Conservation (phyloP, 164 flowering plant genomes). For the Sextonia rubra region DNA sequence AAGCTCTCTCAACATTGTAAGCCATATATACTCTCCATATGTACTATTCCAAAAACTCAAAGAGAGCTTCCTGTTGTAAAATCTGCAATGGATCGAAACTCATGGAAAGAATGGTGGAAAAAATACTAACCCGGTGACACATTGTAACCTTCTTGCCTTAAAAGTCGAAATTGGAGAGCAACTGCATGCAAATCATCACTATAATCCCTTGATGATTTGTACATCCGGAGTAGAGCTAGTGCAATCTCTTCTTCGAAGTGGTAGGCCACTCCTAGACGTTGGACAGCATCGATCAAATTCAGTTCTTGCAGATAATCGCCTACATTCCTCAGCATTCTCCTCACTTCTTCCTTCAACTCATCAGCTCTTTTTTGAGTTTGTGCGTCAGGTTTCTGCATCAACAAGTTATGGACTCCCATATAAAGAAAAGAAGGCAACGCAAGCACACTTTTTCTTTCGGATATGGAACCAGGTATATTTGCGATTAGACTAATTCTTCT, state of each 20-base stretch:
- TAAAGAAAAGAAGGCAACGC: too few relatives aligned
- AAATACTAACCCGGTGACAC: constrained; percentile 5
- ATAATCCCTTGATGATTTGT: not conserved
- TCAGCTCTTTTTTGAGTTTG: not conserved
- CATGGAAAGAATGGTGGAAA: not conserved
- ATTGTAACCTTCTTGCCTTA: constrained; percentile 5
- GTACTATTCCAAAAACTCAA: too few relatives aligned
- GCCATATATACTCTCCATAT: too few relatives aligned
- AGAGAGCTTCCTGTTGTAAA: too few relatives aligned
- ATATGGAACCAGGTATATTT: too few relatives aligned
- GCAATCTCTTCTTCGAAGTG: constrained; percentile 4
- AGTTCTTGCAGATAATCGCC: not conserved
- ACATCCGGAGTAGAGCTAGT: not conserved
- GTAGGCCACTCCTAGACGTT: constrained; percentile 5
- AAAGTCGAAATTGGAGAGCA: constrained; percentile 3
- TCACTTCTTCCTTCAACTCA: constrained; percentile 1
- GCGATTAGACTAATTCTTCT: too few relatives aligned
- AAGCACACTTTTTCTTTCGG: too few relatives aligned
- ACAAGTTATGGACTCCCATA: not conserved
- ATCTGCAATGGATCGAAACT: not conserved
- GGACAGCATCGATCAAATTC: constrained; percentile 1
- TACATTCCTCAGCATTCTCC: not conserved
- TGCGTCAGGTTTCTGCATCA: constrained; percentile 1
- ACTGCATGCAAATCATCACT: not conserved
- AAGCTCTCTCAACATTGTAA: too few relatives aligned